Conservation (phyloP, 208 protist genomes). For the Trypanosoma cruzi region DNA sequence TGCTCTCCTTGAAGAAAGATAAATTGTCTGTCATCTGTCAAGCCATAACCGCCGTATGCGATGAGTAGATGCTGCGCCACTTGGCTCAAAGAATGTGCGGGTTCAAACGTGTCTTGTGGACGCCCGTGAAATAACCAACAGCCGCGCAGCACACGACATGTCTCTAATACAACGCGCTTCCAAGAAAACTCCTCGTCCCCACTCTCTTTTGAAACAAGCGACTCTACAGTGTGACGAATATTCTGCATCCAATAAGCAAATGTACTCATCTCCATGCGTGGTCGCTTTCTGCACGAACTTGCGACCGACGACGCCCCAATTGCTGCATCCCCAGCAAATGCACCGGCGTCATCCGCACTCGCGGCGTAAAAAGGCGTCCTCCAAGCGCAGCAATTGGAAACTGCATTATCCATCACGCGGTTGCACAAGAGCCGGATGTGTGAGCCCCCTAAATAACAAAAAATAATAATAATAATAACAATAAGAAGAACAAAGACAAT, state of each 20-base stretch:
- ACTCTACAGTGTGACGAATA: neutral
- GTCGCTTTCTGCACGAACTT: neutral
- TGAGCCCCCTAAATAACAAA: neutral
- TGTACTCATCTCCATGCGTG: neutral
- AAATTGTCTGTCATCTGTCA: slow-evolving; percentile 48
- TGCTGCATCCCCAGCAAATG: neutral
- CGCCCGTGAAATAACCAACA: slow-evolving; percentile 60
- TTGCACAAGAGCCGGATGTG: neutral
- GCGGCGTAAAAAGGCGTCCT: neutral
- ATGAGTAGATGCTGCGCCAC: slow-evolving; percentile 56
- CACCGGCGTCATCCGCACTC: neutral
- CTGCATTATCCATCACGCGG: neutral
- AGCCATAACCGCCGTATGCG: slow-evolving; percentile 47
- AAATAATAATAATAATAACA: neutral
- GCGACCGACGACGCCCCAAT: neutral
- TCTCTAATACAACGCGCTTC: slow-evolving; percentile 36
- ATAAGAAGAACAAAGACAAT: neutral
- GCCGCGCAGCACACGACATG: slow-evolving; percentile 43
- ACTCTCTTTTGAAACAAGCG: neutral
- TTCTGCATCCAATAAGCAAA: neutral
- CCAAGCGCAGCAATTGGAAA: neutral
- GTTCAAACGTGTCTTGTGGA: slow-evolving; percentile 69
- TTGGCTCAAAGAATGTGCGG: slow-evolving; percentile 42
- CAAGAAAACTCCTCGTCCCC: slow-evolving; percentile 13
- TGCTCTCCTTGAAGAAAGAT: slow-evolving; percentile 53